Conservation (phyloP, 768 basidiomycete genomes). For the Pleurotus tuoliensis region DNA sequence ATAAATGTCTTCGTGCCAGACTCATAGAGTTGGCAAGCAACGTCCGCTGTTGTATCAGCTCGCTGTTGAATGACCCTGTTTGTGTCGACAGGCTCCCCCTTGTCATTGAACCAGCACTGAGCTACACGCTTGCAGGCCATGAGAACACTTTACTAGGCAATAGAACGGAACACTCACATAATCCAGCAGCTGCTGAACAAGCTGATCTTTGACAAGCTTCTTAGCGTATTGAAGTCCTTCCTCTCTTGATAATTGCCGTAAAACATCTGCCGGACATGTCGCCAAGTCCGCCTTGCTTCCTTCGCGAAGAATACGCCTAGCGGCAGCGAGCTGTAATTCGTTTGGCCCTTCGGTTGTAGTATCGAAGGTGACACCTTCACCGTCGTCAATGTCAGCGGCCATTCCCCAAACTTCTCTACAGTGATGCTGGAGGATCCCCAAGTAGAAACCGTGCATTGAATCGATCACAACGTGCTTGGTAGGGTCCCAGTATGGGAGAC, state of each 20-base stretch:
- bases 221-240: not conserved
- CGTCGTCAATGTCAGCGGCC: slow-evolving; percentile 7
- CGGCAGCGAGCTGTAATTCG: not conserved
- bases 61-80: not conserved
- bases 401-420: slow-evolving; percentile 17
- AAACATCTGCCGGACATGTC: not conserved
- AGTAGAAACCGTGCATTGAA: slow-evolving; percentile 33
- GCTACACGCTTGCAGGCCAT: not conserved
- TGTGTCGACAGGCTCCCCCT: not conserved
- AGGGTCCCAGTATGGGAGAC: slow-evolving; percentile 31
- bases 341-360: not conserved
- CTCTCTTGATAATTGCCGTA: not conserved
- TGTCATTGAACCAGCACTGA: not conserved
- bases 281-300: not conserved
- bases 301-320: not conserved
- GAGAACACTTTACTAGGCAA: not conserved
- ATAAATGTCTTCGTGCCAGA: not conserved
- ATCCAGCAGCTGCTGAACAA: not conserved
- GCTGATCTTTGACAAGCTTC: not conserved
- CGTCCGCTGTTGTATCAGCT: not conserved
- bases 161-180: not conserved
- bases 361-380: not conserved
- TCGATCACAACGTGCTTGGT: slow-evolving; percentile 24
- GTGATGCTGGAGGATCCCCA: slow-evolving; percentile 23
- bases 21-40: not conserved